Evolutionary conservation across 495 filamentous ascomycete species (phyloP), one percentile per base, ranked within the genome.

Genomic region (Aspergillus funiculosus): DNA sequence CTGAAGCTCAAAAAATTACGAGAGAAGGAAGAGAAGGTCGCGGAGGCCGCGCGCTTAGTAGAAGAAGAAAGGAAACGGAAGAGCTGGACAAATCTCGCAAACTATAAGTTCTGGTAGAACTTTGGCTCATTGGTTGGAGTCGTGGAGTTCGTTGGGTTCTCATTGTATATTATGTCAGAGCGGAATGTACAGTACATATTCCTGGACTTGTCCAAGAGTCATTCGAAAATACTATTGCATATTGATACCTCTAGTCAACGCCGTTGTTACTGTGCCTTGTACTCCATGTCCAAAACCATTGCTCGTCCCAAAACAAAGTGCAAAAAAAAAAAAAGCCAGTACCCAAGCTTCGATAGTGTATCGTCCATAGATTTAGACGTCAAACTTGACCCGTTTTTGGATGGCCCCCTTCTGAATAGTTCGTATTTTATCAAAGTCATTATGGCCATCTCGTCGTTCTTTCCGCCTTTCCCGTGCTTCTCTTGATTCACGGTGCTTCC

Each of bases 391-490:
- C 32, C 58, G 61, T 43, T 73, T 73, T 41, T 70, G 65, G 30
- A 69, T 61, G 10, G 61, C 58, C 14, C 63, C 59, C 28, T 60
- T 52, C 7, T 63, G 56, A 46, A 66, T 60, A 20, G 58, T 48
- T 18, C 50, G 61, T 32, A 67, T 48, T 25, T 51, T 61, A 27
- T 68, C 63, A 15, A 56, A 13, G 7, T 62, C 60, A 18, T 52
- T 44, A 18, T 53, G 43, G 5, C 68, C 76, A 51, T 77, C 66
- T 29, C 85, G 70, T 19, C 80, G 72, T 59, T 87, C 80, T 46
- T 72, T 84, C 55, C 89, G 71, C 55, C 72, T 82, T 31, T 85
- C 80, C 27, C 89, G 74, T 15, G 89, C 90, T 63, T 97, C 91
- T 38, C 80, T 73, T 47, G 86, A 84, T 62, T 95, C 89, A 2